phyloP scores from a whole-genome alignment of 192 early-diverging fungal species.

The Rhizophagus sp. region DNA sequence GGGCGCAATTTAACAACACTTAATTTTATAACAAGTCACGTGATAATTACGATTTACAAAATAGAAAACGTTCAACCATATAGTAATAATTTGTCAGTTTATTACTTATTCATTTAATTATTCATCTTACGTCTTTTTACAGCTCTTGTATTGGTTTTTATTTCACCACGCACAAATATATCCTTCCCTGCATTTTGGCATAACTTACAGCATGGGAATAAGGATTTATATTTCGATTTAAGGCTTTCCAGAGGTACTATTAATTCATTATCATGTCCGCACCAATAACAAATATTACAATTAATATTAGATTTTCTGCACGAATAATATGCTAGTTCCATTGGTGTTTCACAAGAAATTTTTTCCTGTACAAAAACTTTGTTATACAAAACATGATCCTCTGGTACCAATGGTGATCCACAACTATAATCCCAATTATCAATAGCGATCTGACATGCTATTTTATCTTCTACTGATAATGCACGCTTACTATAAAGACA shows the following conservation, averaged over 20 bases:
- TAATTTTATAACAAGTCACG: no score
- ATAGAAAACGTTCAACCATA: no score
- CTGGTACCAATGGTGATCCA: not conserved
- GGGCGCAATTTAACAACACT: no score
- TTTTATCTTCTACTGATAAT: conserved; percentile 9
- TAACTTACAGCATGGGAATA: not conserved
- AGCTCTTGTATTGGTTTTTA: not conserved
- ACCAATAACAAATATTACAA: not conserved
- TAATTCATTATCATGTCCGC: not conserved
- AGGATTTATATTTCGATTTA: not conserved
- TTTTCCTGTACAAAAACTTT: conserved; percentile 3
- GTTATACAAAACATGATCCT: conserved; percentile 1
- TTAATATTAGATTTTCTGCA: not conserved
- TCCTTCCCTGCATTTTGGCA: not conserved
- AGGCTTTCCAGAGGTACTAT: not conserved
- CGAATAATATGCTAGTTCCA: not conserved
- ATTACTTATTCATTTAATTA: not conserved
- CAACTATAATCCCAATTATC: not conserved
- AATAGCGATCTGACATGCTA: not conserved
- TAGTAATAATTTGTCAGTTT: no score
- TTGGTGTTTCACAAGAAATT: not conserved
- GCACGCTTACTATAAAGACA: not conserved
- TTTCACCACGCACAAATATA: conserved; percentile 1
- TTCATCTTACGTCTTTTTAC: not conserved
- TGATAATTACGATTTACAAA: no score